These are phyloP conservation scores for Pythium biforme DNA, from an alignment of 352 stramenopile genomes.

Conservation along the genomic window DNA sequence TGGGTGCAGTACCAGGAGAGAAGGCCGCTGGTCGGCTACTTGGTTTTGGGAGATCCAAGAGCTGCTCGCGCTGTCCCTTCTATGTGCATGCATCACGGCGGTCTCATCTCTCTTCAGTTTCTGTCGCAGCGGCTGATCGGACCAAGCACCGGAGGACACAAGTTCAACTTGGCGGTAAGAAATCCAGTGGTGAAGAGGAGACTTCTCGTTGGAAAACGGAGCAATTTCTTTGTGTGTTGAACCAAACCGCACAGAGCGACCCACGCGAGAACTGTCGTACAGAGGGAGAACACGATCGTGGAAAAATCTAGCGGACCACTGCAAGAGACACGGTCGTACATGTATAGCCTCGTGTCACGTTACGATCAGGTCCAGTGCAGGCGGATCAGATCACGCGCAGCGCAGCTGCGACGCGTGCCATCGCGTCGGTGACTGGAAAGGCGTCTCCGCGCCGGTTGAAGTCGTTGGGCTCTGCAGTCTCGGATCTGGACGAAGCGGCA, in stretches of 20 bases:
- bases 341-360: background rate
- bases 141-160: background rate
- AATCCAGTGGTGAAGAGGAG: background rate
- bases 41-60: background rate
- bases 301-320: too few species aligned
- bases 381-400: too few species aligned
- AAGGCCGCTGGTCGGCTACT: background rate
- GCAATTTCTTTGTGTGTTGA: background rate
- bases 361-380: background rate
- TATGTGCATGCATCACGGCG: background rate
- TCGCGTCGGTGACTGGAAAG: too few species aligned
- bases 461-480: too few species aligned
- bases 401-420: too few species aligned
- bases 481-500: too few species aligned
- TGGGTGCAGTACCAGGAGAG: background rate
- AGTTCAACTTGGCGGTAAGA: slow-evolving; percentile 4
- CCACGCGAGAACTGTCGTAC: too few species aligned
- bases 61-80: background rate
- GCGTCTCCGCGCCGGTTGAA: too few species aligned
- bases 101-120: slow-evolving; percentile 3
- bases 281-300: too few species aligned
- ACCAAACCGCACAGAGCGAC: background rate
- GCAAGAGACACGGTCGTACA: background rate
- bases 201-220: background rate
- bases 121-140: background rate